Conservation (phyloP, 257 asterid genomes). For the Solanum pinnatisectum region DNA sequence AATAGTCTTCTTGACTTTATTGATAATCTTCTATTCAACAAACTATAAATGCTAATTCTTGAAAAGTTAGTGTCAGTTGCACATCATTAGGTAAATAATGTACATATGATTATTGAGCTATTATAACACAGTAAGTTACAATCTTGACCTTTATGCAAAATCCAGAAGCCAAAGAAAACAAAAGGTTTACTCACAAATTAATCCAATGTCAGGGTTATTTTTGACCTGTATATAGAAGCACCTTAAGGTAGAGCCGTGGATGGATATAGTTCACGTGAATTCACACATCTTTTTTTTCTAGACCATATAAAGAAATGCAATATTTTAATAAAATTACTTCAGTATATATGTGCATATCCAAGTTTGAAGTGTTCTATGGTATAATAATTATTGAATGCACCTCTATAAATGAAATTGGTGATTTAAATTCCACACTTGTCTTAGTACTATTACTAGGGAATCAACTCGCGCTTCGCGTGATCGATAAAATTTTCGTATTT, state of each 20-base stretch:
- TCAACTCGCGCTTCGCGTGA: too few species aligned
- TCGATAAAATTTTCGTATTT: too few species aligned
- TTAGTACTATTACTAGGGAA: background rate
- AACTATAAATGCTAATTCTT: background rate
- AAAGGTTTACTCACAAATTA: background rate
- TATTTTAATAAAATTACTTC: background rate
- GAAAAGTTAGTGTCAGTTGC: background rate
- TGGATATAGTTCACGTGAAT: background rate
- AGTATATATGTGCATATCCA: background rate
- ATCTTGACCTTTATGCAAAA: background rate
- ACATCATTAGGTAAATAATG: background rate
- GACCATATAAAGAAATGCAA: background rate
- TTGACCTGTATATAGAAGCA: background rate
- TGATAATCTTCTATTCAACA: background rate
- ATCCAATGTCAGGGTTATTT: background rate
- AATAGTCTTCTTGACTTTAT: background rate
- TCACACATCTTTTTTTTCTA: background rate
- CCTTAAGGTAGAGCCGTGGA: background rate
- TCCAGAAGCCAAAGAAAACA: background rate
- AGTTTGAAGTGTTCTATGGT: background rate
- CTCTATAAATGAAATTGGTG: background rate
- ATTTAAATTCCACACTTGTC: background rate
- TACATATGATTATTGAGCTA: background rate
- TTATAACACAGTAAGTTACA: background rate
- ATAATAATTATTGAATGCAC: background rate